Evolutionary conservation across 345 rosid species (phyloP), one percentile per base, ranked within the genome.

Genomic region (Melastoma malabathricum): DNA sequence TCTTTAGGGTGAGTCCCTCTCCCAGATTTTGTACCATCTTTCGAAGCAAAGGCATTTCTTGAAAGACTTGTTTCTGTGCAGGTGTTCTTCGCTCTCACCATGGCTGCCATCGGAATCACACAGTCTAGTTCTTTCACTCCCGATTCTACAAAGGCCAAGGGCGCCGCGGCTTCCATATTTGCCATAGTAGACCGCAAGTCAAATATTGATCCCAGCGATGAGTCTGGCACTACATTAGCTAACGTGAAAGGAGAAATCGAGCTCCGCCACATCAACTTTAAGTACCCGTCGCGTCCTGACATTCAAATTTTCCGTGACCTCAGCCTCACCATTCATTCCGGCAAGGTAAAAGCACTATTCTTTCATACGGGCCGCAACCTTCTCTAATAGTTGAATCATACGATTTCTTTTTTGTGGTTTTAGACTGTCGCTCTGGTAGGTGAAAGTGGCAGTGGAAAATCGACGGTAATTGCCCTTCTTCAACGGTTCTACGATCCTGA

Each of bases 371-470:
- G 34, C 22, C 23, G 43, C 41, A 34, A 51, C 44, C 19, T 51
- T 15, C 39, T 52, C 20, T 65, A 34, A 6, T 9, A 34, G 41
- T 10, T 22, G 1, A 31, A 39, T 13, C 10, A 13, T 15, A 12
- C 3, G 20, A 31, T 34, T 15, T 10, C 44, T 15, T 9, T 15
- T 9, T 50, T 23, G 25, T 31, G 5, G n/a, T 44, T 49, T 25
- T 38, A 89, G 95, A 77, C 86, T 41, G 76, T 85, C 46, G 95
- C 95, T 54, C 53, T 85, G 56, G 95, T 89, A 29, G 95, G 95
- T 52, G 97, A 85, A 60, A 89, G 95, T 22, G 97, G 95, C 17
- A 63, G 95, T 6, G 95, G 95, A 3, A 89, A 89, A 69, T 88
- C 95, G 0, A 82, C 95, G 0, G 89, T 79, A 43, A 67, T 82